Evolutionary conservation across 1,139 yeast species (phyloP).

Genomic region (Geotrichum candidum): DNA sequence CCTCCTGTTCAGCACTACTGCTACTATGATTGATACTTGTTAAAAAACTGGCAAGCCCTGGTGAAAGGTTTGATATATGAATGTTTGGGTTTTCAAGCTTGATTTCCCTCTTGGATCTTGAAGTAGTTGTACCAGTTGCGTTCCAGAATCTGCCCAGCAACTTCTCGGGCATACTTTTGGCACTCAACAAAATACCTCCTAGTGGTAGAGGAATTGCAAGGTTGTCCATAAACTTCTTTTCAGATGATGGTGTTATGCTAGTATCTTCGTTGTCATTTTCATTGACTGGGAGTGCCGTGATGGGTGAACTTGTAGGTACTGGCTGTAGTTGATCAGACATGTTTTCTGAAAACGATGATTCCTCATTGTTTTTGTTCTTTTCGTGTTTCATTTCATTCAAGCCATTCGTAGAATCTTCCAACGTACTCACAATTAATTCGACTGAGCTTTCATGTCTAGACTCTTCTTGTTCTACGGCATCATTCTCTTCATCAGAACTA

Average conservation of each 20-base stretch:
- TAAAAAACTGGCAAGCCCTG: not conserved
- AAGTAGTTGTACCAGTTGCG: not conserved
- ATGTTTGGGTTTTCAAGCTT: not conserved
- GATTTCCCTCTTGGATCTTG: not conserved
- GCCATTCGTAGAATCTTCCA: not conserved
- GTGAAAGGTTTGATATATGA: not conserved
- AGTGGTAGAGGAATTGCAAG: not conserved
- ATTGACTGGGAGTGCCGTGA: not conserved
- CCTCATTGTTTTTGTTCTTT: not conserved
- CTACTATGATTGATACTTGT: not conserved
- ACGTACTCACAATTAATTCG: not conserved
- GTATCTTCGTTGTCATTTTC: not conserved
- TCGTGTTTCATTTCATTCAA: not conserved
- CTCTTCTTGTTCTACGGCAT: not conserved
- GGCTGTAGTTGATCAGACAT: not conserved
- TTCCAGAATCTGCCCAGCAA: not conserved
- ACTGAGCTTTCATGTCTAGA: not conserved
- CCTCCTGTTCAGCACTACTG: not conserved
- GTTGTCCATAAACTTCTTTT: not conserved
- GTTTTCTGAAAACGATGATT: not conserved
- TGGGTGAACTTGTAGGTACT: not conserved
- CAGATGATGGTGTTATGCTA: not conserved
- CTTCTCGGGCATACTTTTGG: conserved; percentile 1
- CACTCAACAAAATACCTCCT: not conserved
- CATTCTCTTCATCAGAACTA: conserved; percentile 1